Percentiles rank a stretch among this genome's conserved stretches.
These are phyloP conservation scores for Epithemia pelagica DNA, from an alignment of 108 stramenopile species.

Conservation along the genomic window DNA sequence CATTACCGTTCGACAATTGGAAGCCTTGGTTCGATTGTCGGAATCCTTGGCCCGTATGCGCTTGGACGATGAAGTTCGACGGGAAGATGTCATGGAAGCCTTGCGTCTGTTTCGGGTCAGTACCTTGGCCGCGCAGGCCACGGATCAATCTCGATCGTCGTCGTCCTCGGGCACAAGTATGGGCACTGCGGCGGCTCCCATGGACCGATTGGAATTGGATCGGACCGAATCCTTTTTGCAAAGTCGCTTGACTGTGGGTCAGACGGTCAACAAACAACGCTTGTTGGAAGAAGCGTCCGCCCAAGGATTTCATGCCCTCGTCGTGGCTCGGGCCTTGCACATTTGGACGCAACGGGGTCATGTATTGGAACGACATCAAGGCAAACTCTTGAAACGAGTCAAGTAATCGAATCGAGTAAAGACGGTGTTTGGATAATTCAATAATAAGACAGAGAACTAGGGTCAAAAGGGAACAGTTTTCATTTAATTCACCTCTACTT, in stretches of 20 bases:
- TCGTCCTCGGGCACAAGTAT: neutral
- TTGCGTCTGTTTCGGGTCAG: conserved; percentile 95
- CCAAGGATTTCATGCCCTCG: conserved; percentile 76
- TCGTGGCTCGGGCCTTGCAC: conserved; percentile 59
- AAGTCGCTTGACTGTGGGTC: conserved; percentile 61
- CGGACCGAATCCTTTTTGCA: conserved; percentile 73
- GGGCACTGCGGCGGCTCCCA: conserved; percentile 18
- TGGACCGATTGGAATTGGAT: conserved; percentile 55
- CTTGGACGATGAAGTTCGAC: conserved; percentile 82
- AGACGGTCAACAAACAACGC: conserved; percentile 75
- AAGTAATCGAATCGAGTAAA: too few relatives aligned
- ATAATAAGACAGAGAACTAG: too few relatives aligned
- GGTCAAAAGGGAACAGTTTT: too few relatives aligned
- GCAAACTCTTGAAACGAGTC: conserved; percentile 72
- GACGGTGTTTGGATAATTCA: too few relatives aligned
- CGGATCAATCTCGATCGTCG: conserved; percentile 34
- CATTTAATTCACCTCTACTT: too few relatives aligned
- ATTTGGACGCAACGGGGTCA: conserved; percentile 75
- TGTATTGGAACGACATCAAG: conserved; percentile 75
- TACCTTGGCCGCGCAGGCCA: conserved; percentile 92
- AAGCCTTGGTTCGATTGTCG: conserved; percentile 94
- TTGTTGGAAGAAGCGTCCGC: conserved; percentile 78
- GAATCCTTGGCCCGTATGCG: conserved; percentile 98
- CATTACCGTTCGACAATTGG: conserved; percentile 99
- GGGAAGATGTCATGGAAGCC: conserved; percentile 97